A percentile compares a stretch with the other conserved stretches of the same genome.
Conservation (phyloP, 345 rosid species). For the Pistacia atlantica region DNA sequence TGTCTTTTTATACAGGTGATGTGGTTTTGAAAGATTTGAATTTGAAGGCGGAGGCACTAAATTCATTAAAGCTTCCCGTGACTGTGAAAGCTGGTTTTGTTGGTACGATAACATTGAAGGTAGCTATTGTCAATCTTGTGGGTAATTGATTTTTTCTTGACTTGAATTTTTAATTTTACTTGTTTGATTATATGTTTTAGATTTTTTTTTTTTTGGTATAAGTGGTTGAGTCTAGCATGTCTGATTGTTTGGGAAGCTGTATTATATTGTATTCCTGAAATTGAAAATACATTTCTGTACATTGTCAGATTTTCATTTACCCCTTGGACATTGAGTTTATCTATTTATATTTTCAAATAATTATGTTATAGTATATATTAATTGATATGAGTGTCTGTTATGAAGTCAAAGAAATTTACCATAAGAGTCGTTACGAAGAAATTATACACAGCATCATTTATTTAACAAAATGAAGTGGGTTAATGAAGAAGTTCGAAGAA, state of each 20-base stretch:
- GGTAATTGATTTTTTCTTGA: conserved; percentile 6
- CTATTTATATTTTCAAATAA: too few species aligned
- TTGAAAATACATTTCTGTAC: background rate
- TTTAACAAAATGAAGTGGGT: background rate
- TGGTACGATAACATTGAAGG: conserved; percentile 92
- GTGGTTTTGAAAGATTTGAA: conserved; percentile 95
- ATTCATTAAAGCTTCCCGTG: conserved; percentile 90
- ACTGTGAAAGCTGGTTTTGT: conserved; percentile 98
- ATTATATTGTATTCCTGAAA: background rate
- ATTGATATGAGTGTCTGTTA: too few species aligned
- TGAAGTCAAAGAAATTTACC: too few species aligned
- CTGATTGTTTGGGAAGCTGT: background rate
- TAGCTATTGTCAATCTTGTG: conserved; percentile 24
- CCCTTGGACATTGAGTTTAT: too few species aligned
- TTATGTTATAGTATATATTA: too few species aligned
- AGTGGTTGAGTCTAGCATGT: background rate
- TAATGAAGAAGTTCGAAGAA: background rate
- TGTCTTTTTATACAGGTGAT: conserved; percentile 61
- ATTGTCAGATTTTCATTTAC: too few species aligned
- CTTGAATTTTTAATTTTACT: background rate
- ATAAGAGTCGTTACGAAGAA: background rate
- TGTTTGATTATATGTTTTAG: background rate
- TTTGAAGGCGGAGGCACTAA: conserved; percentile 92
- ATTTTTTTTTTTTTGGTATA: too few species aligned
- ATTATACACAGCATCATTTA: background rate